Percentiles rank a stretch among this genome's conserved stretches.
Evolutionary conservation across 1,139 yeast species (phyloP).

Genomic region (Saccharomycopsis phalli): DNA sequence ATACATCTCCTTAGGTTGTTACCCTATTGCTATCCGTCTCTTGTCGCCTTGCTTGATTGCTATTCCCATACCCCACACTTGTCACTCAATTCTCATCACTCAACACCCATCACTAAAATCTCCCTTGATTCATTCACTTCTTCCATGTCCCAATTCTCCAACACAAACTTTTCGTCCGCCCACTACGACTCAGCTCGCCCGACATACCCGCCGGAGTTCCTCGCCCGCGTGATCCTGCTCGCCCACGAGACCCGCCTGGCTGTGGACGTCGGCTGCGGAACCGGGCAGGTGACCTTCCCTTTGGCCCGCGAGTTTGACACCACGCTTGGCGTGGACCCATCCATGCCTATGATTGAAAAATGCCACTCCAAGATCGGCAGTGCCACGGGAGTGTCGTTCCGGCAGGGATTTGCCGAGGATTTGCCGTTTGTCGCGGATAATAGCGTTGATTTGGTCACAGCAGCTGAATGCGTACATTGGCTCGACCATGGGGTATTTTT

Average conservation of each 20-base stretch:
- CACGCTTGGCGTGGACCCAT: slow-evolving; percentile 64
- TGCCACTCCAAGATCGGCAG: slow-evolving; percentile 30
- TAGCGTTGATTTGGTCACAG: slow-evolving; percentile 53
- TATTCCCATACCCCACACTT: not conserved
- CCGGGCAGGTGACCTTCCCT: slow-evolving; percentile 67
- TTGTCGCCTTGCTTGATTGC: not conserved
- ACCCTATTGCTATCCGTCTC: not conserved
- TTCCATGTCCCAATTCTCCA: slow-evolving; percentile 7
- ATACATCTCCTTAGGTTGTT: not conserved
- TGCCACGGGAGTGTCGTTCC: slow-evolving; percentile 22
- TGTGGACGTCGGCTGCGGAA: slow-evolving; percentile 77
- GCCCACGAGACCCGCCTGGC: not conserved
- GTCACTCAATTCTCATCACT: not conserved
- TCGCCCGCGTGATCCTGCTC: slow-evolving; percentile 6
- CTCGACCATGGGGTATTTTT: slow-evolving; percentile 49
- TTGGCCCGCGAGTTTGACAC: slow-evolving; percentile 33
- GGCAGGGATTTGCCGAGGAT: slow-evolving; percentile 28
- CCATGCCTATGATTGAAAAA: slow-evolving; percentile 49
- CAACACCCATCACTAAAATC: too few species aligned
- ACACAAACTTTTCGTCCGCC: slow-evolving; percentile 4
- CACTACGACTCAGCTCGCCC: slow-evolving; percentile 8
- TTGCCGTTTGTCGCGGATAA: slow-evolving; percentile 24
- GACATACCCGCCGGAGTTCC: slow-evolving; percentile 9
- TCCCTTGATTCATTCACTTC: too few species aligned
- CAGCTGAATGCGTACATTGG: slow-evolving; percentile 82